phyloP scores from a whole-genome alignment of 2,329 filamentous ascomycete species.

The Trichoderma guizhouense region DNA sequence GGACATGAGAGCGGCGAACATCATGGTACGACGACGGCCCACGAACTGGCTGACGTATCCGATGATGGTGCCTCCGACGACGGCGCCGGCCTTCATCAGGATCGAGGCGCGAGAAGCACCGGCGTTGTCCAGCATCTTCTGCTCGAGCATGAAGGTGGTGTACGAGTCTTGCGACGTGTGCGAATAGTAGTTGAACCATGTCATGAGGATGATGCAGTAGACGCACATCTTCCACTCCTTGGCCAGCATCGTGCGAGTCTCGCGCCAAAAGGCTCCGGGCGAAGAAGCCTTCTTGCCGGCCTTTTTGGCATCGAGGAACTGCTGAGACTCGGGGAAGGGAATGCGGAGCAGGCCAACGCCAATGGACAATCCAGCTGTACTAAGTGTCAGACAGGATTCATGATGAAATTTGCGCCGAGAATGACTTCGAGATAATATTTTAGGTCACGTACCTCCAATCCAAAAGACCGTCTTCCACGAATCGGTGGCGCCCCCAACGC shows the following conservation, averaged over 20 bases:
- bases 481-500: conserved; percentile 60
- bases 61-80: conserved; percentile 68
- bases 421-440: background rate
- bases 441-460: conserved; percentile 50
- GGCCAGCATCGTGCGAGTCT: conserved; percentile 64
- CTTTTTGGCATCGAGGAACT: conserved; percentile 69
- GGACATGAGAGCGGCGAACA: conserved; percentile 58
- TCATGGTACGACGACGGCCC: conserved; percentile 67
- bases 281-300: conserved; percentile 49
- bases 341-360: conserved; percentile 65
- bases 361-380: conserved; percentile 59
- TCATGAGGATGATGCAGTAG: conserved; percentile 77
- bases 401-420: background rate
- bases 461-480: conserved; percentile 76
- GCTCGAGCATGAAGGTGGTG: conserved; percentile 73
- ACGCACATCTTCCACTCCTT: conserved; percentile 74
- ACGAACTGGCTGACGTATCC: conserved; percentile 74
- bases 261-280: conserved; percentile 60
- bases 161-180: conserved; percentile 80
- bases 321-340: conserved; percentile 69
- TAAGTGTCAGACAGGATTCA: background rate
- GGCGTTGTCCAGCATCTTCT: conserved; percentile 65
- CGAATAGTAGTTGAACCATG: conserved; percentile 71
- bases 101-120: conserved; percentile 72
- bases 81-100: conserved; percentile 75